phyloP scores from a whole-genome alignment of 805 yeast genomes.

The Candida cerambycidarum region DNA sequence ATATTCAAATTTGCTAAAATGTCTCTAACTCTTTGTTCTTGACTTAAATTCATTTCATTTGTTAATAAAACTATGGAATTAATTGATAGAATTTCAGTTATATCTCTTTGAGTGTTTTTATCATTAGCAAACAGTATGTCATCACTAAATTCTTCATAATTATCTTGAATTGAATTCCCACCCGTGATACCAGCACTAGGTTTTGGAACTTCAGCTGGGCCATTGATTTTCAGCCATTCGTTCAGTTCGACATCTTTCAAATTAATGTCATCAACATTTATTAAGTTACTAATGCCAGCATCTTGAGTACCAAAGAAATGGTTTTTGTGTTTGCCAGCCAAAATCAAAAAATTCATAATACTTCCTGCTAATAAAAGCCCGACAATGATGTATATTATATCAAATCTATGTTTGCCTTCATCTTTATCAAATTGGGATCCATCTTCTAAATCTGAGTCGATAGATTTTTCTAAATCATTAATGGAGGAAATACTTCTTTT shows the following conservation, averaged over 20 bases:
- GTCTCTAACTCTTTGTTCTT: slow-evolving; percentile 19
- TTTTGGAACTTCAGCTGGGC: slow-evolving; percentile 2
- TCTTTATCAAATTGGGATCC: neutral
- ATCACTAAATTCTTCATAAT: slow-evolving; percentile 4
- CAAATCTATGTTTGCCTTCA: neutral
- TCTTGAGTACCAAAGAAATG: slow-evolving; percentile 2
- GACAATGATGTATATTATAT: slow-evolving; percentile 9
- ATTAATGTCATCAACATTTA: slow-evolving; percentile 13
- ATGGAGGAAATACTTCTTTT: slow-evolving; percentile 14
- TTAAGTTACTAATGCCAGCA: slow-evolving; percentile 5
- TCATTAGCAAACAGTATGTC: slow-evolving; percentile 5
- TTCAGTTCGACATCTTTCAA: slow-evolving; percentile 9
- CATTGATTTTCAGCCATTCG: slow-evolving; percentile 15
- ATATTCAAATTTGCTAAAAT: slow-evolving; percentile 25
- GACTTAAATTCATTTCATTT: slow-evolving; percentile 19
- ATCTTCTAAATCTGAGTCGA: neutral
- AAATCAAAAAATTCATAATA: slow-evolving; percentile 10
- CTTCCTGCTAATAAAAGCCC: slow-evolving; percentile 12
- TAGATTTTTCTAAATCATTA: slow-evolving; percentile 9
- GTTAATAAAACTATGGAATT: slow-evolving; percentile 29
- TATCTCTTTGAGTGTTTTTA: slow-evolving; percentile 20
- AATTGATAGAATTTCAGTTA: slow-evolving; percentile 33
- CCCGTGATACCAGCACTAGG: slow-evolving; percentile 1
- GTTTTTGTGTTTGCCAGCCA: neutral
- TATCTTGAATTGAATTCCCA: neutral